Conservation (phyloP, 352 stramenopile species). For the Phytophthora cryptogea region DNA sequence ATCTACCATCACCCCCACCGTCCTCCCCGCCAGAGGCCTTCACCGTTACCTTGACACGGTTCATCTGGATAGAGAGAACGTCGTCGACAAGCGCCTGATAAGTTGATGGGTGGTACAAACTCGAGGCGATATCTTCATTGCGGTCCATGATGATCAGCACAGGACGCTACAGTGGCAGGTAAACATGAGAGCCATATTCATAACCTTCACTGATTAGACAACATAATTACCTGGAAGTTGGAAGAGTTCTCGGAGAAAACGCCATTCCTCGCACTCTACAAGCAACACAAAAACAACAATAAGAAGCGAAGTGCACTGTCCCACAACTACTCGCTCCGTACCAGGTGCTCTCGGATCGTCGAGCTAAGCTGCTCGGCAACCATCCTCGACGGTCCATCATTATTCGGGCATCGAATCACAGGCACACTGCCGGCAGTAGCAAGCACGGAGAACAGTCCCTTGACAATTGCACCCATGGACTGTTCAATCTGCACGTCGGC, state of each 20-base stretch:
- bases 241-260: constrained; percentile 63
- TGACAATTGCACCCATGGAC: constrained; percentile 69
- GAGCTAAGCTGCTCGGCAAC: constrained; percentile 94
- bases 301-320: background rate
- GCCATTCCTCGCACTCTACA: constrained; percentile 61
- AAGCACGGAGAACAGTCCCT: constrained; percentile 93
- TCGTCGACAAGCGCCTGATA: constrained; percentile 96
- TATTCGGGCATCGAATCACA: constrained; percentile 94
- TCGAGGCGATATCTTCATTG: constrained; percentile 95
- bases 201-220: background rate
- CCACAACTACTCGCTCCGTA: constrained; percentile 13
- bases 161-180: constrained; percentile 65
- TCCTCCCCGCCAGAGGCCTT: constrained; percentile 53
- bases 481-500: constrained; percentile 84
- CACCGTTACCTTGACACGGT: constrained; percentile 94
- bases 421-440: constrained; percentile 93
- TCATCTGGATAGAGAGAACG: constrained; percentile 95
- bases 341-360: constrained; percentile 77
- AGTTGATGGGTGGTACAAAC: constrained; percentile 95
- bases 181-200: constrained; percentile 5
- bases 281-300: constrained; percentile 3
- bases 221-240: constrained; percentile 66
- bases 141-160: constrained; percentile 98
- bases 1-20: constrained; percentile 27
- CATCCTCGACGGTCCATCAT: constrained; percentile 95